A percentile compares a stretch with the other conserved stretches of the same genome.
Conservation (phyloP, 2,329 filamentous ascomycete genomes). For the Colletotrichum euphorbiae region DNA sequence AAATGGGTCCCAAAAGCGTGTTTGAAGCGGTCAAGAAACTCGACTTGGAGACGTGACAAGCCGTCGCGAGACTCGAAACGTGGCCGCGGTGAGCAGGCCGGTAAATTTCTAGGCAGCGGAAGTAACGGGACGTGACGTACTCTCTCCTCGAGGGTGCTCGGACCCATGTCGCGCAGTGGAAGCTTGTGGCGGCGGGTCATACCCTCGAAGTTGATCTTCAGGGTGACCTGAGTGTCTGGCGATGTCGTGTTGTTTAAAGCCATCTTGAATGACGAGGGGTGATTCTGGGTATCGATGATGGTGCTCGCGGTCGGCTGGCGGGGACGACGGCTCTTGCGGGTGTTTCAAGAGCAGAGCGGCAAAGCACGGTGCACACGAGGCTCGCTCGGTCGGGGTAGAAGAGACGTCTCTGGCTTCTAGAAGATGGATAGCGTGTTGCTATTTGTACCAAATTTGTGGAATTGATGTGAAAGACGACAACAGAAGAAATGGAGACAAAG, state of each 20-base stretch:
- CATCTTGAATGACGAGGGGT: conserved; percentile 19
- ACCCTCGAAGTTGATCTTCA: conserved; percentile 87
- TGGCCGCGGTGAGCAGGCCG: background rate
- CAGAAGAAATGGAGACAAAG: conserved; percentile 11
- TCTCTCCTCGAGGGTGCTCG: conserved; percentile 81
- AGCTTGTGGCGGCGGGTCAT: conserved; percentile 87
- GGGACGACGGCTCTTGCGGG: conserved; percentile 35
- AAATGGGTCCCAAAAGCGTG: background rate
- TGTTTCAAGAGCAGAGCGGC: conserved; percentile 38
- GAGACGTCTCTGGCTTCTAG: background rate
- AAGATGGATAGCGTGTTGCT: conserved; percentile 1
- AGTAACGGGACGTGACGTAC: conserved; percentile 66
- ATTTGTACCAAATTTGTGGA: conserved; percentile 58
- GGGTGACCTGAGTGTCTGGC: conserved; percentile 63
- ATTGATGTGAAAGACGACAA: conserved; percentile 34
- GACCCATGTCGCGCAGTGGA: conserved; percentile 84
- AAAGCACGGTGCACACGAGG: conserved; percentile 36
- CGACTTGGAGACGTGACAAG: background rate
- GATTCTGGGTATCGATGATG: conserved; percentile 23
- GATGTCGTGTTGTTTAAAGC: conserved; percentile 37
- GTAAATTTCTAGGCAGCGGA: background rate
- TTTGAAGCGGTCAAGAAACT: background rate
- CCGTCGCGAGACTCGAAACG: background rate
- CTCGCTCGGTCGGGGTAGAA: conserved; percentile 33
- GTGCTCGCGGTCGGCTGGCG: conserved; percentile 34